These are phyloP conservation scores for Cryptococcus sp. DNA, from an alignment of 1,284 basidiomycete genomes.

Conservation along the genomic window DNA sequence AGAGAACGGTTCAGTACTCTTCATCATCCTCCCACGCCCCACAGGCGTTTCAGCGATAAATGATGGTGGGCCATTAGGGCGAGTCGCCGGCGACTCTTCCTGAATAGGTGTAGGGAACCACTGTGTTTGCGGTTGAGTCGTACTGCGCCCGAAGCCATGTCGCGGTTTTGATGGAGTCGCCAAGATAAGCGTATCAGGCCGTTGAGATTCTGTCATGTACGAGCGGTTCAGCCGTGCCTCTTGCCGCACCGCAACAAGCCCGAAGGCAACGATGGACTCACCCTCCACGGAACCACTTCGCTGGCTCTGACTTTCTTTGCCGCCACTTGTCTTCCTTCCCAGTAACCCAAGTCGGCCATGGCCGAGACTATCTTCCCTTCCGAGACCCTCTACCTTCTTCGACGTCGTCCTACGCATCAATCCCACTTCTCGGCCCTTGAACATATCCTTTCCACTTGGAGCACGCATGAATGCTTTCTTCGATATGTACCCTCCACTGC, in stretches of 20 bases:
- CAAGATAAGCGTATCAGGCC: slow-evolving; percentile 35
- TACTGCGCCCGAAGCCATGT: slow-evolving; percentile 13
- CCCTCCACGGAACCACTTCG: slow-evolving; percentile 3
- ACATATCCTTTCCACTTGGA: slow-evolving; percentile 44
- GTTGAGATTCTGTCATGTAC: slow-evolving; percentile 4
- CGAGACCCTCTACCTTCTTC: slow-evolving; percentile 6
- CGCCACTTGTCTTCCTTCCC: slow-evolving; percentile 35
- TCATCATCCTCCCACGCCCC: slow-evolving; percentile 1
- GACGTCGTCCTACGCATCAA: slow-evolving; percentile 30
- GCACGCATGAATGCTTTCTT: slow-evolving; percentile 25
- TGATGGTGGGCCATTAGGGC: slow-evolving; percentile 6
- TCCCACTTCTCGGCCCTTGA: slow-evolving; percentile 38
- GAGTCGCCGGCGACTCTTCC: slow-evolving; percentile 34
- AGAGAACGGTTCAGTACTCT: background rate
- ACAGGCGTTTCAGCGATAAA: slow-evolving; percentile 38
- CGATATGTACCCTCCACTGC: slow-evolving; percentile 11
- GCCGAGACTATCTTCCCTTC: slow-evolving; percentile 16
- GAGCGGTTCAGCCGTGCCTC: background rate
- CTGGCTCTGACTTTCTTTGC: slow-evolving; percentile 8
- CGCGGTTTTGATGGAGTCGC: slow-evolving; percentile 47
- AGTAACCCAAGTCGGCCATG: slow-evolving; percentile 23
- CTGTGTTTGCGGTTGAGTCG: slow-evolving; percentile 1
- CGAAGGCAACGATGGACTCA: slow-evolving; percentile 3
- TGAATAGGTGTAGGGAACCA: slow-evolving; percentile 38
- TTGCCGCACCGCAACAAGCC: background rate